Base-by-base conservation (phyloP, 768 basidiomycete genomes). In the Chalciporus piperatus region DNA sequence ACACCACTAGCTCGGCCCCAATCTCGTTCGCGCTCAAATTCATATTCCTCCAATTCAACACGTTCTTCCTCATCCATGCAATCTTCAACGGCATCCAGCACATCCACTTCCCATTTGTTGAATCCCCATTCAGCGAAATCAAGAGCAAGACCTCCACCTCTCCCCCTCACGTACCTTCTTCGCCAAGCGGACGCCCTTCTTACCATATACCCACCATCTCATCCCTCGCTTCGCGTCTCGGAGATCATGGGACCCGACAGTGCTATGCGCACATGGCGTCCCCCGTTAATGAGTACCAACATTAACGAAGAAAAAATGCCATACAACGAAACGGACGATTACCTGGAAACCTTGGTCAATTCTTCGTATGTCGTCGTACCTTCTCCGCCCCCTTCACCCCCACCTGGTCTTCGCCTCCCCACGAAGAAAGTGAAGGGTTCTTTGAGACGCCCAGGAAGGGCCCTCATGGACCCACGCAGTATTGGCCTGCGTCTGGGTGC, bases 231-330 rank as follows among this genome's bases (percentile, higher is more conserved):
- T 12, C 63, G 57, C 3, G 70, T 89, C 14, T 68, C 76, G 6
- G 70, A 73, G 25, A 87, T 87, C 43, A 82, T 92, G 78, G 90
- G 90, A 9, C 87, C 86, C 1, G 83, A 87, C 59, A 90, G 87
- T 60, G 86, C 80, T 33, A 72, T 89, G 45, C 80, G 77, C 64
- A 91, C 90, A 9, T 92, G 89, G 89, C 59, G 51, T 45, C 56
- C 62, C 40, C 50, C 51, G 28, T 73, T 74, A 32, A 71, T 67
- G 17, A 59, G 54, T 14, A 16, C 53, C 20, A 47, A 44, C 7
- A 12, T 17, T 6, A 40, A 17, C 30, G 47, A 59, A 28, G 52
- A 70, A 62, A 60, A 67, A 59, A 50, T 50, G 48, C 43, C 42
- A 6, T 58, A 56, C 45, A n/a, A 54, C 39, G 50, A 62, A 28